Evolutionary conservation across 805 yeast genomes (phyloP).

Genomic region (Saccharomycopsis synnaedendra): DNA sequence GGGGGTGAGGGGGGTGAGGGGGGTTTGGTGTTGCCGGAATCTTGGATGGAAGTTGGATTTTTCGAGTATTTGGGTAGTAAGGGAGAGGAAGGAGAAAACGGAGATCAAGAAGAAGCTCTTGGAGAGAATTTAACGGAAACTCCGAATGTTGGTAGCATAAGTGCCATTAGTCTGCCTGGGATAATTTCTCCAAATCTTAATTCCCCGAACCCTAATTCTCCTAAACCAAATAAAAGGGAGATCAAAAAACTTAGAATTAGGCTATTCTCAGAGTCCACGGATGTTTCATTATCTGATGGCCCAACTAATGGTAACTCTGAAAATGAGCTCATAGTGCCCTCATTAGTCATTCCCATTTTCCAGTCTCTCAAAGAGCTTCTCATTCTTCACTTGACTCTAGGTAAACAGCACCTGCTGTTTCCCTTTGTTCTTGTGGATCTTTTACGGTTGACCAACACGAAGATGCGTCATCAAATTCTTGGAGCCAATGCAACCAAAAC

Average conservation of each 20-base stretch:
- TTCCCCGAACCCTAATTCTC: not conserved
- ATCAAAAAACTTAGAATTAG: constrained; percentile 3
- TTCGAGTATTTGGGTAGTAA: constrained; percentile 1
- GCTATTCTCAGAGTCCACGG: not conserved
- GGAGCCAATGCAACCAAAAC: constrained; percentile 70
- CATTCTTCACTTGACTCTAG: constrained; percentile 11
- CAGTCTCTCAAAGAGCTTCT: constrained; percentile 10
- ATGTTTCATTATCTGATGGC: not conserved
- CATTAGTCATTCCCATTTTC: constrained; percentile 4
- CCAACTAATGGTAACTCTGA: not conserved
- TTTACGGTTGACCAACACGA: constrained; percentile 40
- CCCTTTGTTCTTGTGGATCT: constrained; percentile 27
- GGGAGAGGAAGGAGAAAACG: not conserved
- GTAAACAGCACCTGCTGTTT: constrained; percentile 8
- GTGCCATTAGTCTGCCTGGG: not conserved
- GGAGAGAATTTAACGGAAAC: not conserved
- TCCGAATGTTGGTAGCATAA: not conserved
- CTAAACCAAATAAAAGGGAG: not conserved
- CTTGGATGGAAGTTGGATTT: constrained; percentile 11
- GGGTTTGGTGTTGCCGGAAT: constrained; percentile 2
- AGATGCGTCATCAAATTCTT: constrained; percentile 47
- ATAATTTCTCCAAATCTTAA: too few relatives aligned
- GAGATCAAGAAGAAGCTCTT: not conserved
- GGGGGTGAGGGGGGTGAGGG: not conserved
- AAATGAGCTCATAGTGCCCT: constrained; percentile 6